phyloP scores from a whole-genome alignment of 768 basidiomycete species.

The Boletellus ananiceps region DNA sequence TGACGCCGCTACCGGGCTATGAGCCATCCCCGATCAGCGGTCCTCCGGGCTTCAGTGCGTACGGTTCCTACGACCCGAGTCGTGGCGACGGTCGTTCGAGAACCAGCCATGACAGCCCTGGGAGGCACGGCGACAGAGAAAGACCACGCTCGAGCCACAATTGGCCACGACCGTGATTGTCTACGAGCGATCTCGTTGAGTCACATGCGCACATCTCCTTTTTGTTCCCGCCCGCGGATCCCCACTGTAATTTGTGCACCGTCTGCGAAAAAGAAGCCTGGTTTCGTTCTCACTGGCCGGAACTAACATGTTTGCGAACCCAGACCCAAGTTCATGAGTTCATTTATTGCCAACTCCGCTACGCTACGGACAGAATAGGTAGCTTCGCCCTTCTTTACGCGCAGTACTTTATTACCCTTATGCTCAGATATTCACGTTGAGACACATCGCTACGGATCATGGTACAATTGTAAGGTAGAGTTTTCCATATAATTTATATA shows the following conservation, averaged over 20 bases:
- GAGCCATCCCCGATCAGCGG: slow-evolving; percentile 36
- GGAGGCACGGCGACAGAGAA: slow-evolving; percentile 21
- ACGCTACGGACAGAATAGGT: slow-evolving; percentile 13
- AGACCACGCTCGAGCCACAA: slow-evolving; percentile 20
- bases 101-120: slow-evolving; percentile 34
- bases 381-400: slow-evolving; percentile 18
- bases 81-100: slow-evolving; percentile 38
- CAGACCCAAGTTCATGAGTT: slow-evolving; percentile 2
- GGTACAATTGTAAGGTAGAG: slow-evolving; percentile 9
- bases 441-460: slow-evolving; percentile 15
- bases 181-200: not conserved
- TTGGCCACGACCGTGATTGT: slow-evolving; percentile 10
- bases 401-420: slow-evolving; percentile 28
- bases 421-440: slow-evolving; percentile 19
- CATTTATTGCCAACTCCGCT: slow-evolving; percentile 5
- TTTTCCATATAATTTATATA: slow-evolving; percentile 9
- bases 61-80: slow-evolving; percentile 35
- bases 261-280: slow-evolving; percentile 6
- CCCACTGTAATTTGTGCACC: not conserved
- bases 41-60: slow-evolving; percentile 12
- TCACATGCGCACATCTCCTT: not conserved
- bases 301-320: slow-evolving; percentile 4
- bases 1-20: slow-evolving; percentile 67
- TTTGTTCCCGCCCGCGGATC: not conserved
- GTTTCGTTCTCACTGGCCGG: slow-evolving; percentile 3